Evolutionary conservation across 768 basidiomycete species (phyloP).

Genomic region (Paxillus rubicundulus): DNA sequence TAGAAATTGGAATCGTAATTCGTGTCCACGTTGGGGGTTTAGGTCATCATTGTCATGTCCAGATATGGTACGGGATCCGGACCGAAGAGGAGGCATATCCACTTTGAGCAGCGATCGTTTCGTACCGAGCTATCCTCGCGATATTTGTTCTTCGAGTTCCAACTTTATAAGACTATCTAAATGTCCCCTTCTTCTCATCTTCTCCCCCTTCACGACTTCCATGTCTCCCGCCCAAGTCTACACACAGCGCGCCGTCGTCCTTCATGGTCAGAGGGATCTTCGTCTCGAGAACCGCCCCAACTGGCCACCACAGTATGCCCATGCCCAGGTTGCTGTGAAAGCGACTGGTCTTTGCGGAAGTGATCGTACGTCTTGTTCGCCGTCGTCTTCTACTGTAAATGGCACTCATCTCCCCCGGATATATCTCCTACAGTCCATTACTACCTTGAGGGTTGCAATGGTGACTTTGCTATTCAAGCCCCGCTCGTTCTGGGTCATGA

Average conservation of each 20-base stretch:
- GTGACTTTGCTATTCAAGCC: conserved; percentile 81
- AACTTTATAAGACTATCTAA: conserved; percentile 33
- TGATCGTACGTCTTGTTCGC: conserved; percentile 52
- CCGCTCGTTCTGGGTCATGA: conserved; percentile 95
- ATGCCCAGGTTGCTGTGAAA: conserved; percentile 76
- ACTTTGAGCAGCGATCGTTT: conserved; percentile 24
- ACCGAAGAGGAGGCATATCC: conserved; percentile 25
- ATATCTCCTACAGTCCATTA: conserved; percentile 69
- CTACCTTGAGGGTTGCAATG: conserved; percentile 85
- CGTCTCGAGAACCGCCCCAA: conserved; percentile 71
- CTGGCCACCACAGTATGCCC: conserved; percentile 66
- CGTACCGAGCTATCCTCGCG: conserved; percentile 34
- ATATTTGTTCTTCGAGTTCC: conserved; percentile 28
- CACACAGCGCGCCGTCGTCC: conserved; percentile 70
- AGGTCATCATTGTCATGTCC: conserved; percentile 20
- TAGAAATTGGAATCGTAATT: conserved; percentile 24
- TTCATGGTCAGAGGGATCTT: conserved; percentile 81
- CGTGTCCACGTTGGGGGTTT: conserved; percentile 15
- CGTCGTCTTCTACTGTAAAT: neutral
- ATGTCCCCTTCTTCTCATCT: conserved; percentile 25
- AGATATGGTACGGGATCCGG: conserved; percentile 30
- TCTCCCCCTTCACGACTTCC: conserved; percentile 16
- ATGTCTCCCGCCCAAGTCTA: conserved; percentile 51
- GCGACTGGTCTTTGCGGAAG: conserved; percentile 91
- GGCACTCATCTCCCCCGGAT: conserved; percentile 1